These are phyloP conservation scores for Paecilomyces variotii DNA, from an alignment of 2,329 filamentous ascomycete genomes.

Conservation along the genomic window DNA sequence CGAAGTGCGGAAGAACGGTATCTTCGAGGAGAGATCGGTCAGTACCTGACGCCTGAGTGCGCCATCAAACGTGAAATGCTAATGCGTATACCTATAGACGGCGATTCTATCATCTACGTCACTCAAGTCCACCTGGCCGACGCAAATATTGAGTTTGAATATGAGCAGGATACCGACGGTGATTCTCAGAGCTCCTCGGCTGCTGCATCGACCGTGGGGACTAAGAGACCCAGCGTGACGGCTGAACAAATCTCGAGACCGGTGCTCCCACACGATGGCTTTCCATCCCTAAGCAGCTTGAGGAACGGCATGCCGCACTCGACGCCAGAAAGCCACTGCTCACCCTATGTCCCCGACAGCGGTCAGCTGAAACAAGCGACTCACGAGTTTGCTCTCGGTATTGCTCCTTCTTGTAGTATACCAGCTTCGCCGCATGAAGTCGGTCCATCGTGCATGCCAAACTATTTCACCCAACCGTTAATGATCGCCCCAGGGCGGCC, in stretches of 20 bases:
- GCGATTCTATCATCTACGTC: slow-evolving; percentile 21
- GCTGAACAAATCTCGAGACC: neutral
- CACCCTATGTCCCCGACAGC: neutral
- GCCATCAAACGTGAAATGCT: neutral
- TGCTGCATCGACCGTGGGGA: neutral
- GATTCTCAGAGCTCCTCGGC: neutral
- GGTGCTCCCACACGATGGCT: neutral
- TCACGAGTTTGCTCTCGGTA: neutral
- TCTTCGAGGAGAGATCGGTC: slow-evolving; percentile 30
- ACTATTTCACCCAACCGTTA: neutral
- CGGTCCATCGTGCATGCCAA: neutral
- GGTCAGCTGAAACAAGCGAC: neutral
- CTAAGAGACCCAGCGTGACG: neutral
- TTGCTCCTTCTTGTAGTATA: neutral
- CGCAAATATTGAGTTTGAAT: slow-evolving; percentile 10
- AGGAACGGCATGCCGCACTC: neutral
- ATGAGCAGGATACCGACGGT: slow-evolving; percentile 3
- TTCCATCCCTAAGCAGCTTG: neutral
- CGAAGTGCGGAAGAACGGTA: slow-evolving; percentile 32
- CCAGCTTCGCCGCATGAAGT: neutral
- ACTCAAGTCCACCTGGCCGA: slow-evolving; percentile 19
- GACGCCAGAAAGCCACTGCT: neutral
- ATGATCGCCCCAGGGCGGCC: neutral
- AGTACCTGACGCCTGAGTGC: neutral
- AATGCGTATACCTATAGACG: slow-evolving; percentile 11